phyloP scores from a whole-genome alignment of 192 early-diverging fungal genomes.

The Backusella australiensis region DNA sequence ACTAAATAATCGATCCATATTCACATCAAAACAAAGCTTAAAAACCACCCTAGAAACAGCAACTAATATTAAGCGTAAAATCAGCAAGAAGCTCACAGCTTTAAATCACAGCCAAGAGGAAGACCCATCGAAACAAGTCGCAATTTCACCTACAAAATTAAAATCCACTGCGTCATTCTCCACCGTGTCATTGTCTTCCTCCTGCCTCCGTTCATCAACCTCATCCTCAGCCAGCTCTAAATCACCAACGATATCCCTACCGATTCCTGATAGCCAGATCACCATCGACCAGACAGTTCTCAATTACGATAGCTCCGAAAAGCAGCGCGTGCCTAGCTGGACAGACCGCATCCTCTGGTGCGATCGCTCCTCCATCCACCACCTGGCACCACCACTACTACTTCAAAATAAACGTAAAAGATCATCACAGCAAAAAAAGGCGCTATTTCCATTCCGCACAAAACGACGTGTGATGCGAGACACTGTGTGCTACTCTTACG shows the following conservation, averaged over 20 bases:
- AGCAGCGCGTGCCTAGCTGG: constrained; percentile 50
- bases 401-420: not conserved
- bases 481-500: constrained; percentile 20
- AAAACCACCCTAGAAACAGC: constrained; percentile 1
- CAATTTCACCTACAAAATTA: not conserved
- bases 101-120: not conserved
- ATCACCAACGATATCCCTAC: not conserved
- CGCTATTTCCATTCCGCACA: not conserved
- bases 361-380: not conserved
- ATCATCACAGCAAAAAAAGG: not conserved
- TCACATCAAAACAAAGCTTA: not conserved
- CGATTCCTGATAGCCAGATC: not conserved
- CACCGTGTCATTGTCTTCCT: not conserved
- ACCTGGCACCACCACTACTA: not conserved
- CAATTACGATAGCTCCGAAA: constrained; percentile 41
- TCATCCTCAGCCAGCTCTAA: not conserved
- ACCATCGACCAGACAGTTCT: not conserved
- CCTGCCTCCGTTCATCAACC: not conserved
- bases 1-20: not conserved
- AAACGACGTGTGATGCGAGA: not conserved
- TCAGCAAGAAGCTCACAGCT: not conserved
- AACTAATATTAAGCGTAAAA: not conserved
- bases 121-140: not conserved
- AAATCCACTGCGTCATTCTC: not conserved
- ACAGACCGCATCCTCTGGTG: constrained; percentile 50